phyloP scores from a whole-genome alignment of 2,329 filamentous ascomycete species.

The Calonectria fujianensis region DNA sequence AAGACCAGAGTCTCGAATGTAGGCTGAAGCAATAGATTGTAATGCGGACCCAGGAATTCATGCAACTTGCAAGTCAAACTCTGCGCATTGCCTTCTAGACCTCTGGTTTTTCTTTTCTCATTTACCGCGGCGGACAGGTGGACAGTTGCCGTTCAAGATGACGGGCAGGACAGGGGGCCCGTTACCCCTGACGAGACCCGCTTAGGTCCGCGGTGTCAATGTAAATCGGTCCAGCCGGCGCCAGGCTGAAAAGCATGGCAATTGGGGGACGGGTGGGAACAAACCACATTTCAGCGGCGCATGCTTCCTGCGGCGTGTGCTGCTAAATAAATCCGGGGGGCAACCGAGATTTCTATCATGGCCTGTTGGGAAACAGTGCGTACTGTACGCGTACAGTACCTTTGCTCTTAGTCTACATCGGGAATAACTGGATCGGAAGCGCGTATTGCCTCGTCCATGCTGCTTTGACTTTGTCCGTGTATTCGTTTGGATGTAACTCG shows the following conservation, averaged over 20 bases:
- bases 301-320: conserved; percentile 39
- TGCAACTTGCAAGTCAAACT: not conserved
- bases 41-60: conserved; percentile 42
- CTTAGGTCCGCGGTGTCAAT: conserved; percentile 43
- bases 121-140: conserved; percentile 19
- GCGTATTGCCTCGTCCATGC: conserved; percentile 32
- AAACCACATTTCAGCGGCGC: conserved; percentile 5
- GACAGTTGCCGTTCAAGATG: conserved; percentile 32
- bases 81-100: conserved; percentile 30
- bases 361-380: conserved; percentile 39
- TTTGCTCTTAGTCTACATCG: conserved; percentile 14
- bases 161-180: conserved; percentile 25
- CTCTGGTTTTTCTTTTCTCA: conserved; percentile 21
- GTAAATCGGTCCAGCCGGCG: conserved; percentile 47
- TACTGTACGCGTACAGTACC: conserved; percentile 36
- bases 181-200: conserved; percentile 43
- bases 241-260: conserved; percentile 30
- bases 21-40: not conserved
- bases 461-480: conserved; percentile 22
- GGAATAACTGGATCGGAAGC: conserved; percentile 18
- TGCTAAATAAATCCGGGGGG: conserved; percentile 50
- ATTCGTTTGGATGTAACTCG: conserved; percentile 1
- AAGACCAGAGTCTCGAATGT: not conserved
- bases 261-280: conserved; percentile 22
- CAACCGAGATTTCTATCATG: conserved; percentile 17